phyloP scores from a whole-genome alignment of 257 asterid genomes.

The Salvia hispanica region DNA sequence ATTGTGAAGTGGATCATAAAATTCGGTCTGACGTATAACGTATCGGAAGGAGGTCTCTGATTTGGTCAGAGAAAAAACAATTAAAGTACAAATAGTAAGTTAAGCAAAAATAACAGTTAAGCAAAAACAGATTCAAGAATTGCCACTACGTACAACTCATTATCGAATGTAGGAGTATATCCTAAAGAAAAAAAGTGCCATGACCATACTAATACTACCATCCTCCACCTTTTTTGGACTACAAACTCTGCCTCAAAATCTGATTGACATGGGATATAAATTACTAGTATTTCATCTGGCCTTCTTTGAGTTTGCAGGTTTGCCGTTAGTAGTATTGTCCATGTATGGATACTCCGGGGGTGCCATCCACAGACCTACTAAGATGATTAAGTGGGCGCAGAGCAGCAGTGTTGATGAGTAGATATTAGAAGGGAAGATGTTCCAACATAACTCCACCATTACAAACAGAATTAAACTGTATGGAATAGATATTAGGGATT shows the following conservation, averaged over 20 bases:
- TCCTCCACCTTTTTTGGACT: no score
- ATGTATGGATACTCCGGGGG: conserved; percentile 61
- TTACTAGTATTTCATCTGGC: no score
- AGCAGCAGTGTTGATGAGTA: conserved; percentile 73
- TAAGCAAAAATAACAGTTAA: no score
- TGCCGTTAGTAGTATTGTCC: conserved; percentile 26
- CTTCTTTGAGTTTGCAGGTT: conserved; percentile 32
- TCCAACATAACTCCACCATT: conserved; percentile 82
- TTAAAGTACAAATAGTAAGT: no score
- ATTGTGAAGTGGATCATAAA: neutral
- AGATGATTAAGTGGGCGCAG: no score
- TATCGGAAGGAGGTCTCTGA: neutral
- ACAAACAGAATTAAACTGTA: conserved; percentile 69
- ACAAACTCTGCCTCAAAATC: no score
- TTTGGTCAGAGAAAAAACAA: neutral
- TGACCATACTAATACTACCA: no score
- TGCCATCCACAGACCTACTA: conserved; percentile 68
- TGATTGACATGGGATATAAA: no score
- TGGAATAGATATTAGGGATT: neutral
- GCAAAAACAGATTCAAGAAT: no score
- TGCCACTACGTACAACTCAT: no score
- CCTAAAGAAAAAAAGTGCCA: no score
- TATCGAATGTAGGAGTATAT: no score
- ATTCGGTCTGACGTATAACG: neutral
- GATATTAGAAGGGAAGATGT: conserved; percentile 69